Evolutionary conservation across 768 basidiomycete species (phyloP), one percentile per base, ranked within the genome.

Genomic region (Tylopilus sp.): DNA sequence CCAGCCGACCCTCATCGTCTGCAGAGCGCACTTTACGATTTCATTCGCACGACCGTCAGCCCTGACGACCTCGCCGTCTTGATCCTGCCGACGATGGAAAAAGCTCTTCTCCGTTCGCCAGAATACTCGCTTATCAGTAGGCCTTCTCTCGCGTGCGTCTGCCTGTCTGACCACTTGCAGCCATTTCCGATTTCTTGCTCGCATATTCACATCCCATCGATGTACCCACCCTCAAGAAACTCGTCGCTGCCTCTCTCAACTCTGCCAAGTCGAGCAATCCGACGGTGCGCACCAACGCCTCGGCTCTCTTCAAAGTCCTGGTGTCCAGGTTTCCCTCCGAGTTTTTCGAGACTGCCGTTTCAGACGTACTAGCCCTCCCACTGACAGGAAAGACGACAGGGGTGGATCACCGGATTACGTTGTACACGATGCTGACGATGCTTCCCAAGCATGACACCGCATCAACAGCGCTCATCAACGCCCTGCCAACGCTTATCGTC

Each of bases 351-450:
- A 55, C 74, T 1, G 77, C 83, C 12, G 77, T 85, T 3, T 74
- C 74, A 10, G 92, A 96, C 56, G 68, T 93, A 6, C 72, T 93
- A 11, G 72, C 74, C n/a, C 76, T 92, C 1, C 89, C 92, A 2
- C 85, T 87, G 60, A 69, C 85, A 0, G 89, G 92, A 21, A 99
- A 97, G 75, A 90, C 93, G 1, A 73, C 85, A 1, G 92, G 92
- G 2, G 80, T 89, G 3, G 96, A 96, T 51, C 93, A 98, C 66
- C 84, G 95, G 17, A 68, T 84, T 6, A 76, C 87, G 0, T 74
- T 98, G 10, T 95, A 92, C 71, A 78, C 82, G 1, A 92, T 98
- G 85, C 76, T 93, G 2, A 71, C 77, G 3, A 64, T 64, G 46
- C 56, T 93, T 1, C 69, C 73, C 0, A 76, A 85, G 3, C 80